Conservation (phyloP, 176 grass and related monocot genomes). For the Musa acuminata region DNA sequence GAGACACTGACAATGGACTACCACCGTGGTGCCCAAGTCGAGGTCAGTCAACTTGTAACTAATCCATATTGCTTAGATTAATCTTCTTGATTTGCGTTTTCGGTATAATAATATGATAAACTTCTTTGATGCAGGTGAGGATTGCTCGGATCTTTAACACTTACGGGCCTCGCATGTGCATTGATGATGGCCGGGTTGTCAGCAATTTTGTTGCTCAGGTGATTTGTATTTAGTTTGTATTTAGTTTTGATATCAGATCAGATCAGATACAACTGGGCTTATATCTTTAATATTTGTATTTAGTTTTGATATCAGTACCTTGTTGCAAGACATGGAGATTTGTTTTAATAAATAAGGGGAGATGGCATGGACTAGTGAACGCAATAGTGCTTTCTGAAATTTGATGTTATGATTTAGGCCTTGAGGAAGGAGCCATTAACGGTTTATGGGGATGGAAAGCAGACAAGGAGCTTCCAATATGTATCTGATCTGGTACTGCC, state of each 20-base stretch:
- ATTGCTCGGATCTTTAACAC: conserved; percentile 97
- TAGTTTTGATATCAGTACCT: too few species aligned
- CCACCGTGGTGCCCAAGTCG: conserved; percentile 73
- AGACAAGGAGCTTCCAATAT: conserved; percentile 97
- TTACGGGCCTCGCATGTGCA: conserved; percentile 89
- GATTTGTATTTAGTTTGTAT: too few species aligned
- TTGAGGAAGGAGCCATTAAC: conserved; percentile 84
- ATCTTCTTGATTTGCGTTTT: background rate
- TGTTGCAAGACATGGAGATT: too few species aligned
- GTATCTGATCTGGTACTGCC: conserved; percentile 84
- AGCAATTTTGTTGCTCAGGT: conserved; percentile 97
- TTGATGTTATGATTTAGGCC: conserved; percentile 34
- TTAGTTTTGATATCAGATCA: too few species aligned
- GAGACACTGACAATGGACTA: conserved; percentile 96
- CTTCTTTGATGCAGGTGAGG: conserved; percentile 40
- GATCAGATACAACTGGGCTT: background rate
- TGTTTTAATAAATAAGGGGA: too few species aligned
- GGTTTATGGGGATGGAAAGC: conserved; percentile 92
- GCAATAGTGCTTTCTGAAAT: background rate
- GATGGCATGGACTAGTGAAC: background rate
- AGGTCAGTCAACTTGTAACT: conserved; percentile 28
- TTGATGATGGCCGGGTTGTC: conserved; percentile 90
- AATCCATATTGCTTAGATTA: background rate
- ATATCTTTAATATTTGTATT: too few species aligned
- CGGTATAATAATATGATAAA: background rate